Evolutionary conservation across 1,284 basidiomycete genomes (phyloP).

Genomic region (Leucoagaricus sp.): DNA sequence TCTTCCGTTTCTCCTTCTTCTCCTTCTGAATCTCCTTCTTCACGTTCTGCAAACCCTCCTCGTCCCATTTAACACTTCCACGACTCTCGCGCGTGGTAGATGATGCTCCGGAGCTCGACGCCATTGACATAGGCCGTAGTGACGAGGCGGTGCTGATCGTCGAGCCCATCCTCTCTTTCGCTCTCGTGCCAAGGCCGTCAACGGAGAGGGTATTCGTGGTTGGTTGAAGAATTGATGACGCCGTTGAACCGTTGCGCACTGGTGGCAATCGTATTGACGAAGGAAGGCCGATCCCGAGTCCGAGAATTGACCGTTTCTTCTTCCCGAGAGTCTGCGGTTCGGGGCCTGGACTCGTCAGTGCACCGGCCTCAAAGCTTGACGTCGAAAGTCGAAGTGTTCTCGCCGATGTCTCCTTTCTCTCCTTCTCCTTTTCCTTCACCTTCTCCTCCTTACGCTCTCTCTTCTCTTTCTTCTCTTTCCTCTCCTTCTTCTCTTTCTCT

Average conservation of each 20-base stretch:
- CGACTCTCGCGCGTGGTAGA: slow-evolving; percentile 37
- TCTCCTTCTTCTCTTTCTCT: slow-evolving; percentile 32
- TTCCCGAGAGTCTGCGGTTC: slow-evolving; percentile 26
- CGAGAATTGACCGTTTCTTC: slow-evolving; percentile 63
- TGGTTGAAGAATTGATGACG: slow-evolving; percentile 25
- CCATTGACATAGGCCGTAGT: slow-evolving; percentile 56
- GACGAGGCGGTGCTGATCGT: slow-evolving; percentile 56
- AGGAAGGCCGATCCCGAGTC: slow-evolving; percentile 51
- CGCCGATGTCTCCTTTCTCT: slow-evolving; percentile 37
- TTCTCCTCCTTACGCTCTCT: slow-evolving; percentile 35
- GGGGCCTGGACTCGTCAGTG: slow-evolving; percentile 46
- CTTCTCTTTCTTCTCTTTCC: slow-evolving; percentile 24
- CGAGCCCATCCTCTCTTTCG: slow-evolving; percentile 23
- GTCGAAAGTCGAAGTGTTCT: slow-evolving; percentile 50
- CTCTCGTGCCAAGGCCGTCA: slow-evolving; percentile 25
- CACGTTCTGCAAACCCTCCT: slow-evolving; percentile 47
- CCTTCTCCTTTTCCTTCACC: slow-evolving; percentile 31
- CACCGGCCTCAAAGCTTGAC: slow-evolving; percentile 66
- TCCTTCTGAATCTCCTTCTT: slow-evolving; percentile 50
- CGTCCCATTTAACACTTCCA: slow-evolving; percentile 63
- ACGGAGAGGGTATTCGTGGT: slow-evolving; percentile 46
- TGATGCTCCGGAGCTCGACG: slow-evolving; percentile 51
- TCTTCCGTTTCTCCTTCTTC: slow-evolving; percentile 32
- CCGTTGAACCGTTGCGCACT: slow-evolving; percentile 42
- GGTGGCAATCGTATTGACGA: slow-evolving; percentile 45